Conservation (phyloP, 2,329 filamentous ascomycete species). For the Aotearoamyces nothofagi region DNA sequence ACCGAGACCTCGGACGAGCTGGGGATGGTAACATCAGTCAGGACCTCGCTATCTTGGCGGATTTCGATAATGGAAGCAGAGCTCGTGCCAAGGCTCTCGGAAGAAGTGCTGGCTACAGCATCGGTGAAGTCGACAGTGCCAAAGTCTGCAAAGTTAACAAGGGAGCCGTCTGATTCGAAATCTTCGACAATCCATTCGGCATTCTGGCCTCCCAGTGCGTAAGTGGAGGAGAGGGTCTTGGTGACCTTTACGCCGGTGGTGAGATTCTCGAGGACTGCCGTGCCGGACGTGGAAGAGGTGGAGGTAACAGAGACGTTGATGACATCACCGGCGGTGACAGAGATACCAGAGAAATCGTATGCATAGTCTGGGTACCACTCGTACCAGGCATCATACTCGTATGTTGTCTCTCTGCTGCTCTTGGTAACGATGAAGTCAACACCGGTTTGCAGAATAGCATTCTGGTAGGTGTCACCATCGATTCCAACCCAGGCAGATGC, state of each 20-base stretch:
- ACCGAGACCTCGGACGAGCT: conserved; percentile 7
- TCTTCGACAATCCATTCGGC: conserved; percentile 37
- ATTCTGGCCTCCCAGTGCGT: conserved; percentile 26
- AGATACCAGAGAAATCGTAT: conserved; percentile 30
- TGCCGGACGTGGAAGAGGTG: conserved; percentile 24
- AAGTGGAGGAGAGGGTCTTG: conserved; percentile 21
- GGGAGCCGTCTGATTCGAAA: conserved; percentile 23
- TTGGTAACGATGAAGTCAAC: conserved; percentile 33
- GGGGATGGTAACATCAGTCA: neutral
- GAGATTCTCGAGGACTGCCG: conserved; percentile 28
- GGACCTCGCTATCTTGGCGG: neutral
- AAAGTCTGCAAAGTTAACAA: conserved; percentile 31
- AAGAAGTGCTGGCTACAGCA: conserved; percentile 19
- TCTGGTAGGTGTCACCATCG: conserved; percentile 39
- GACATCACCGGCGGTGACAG: conserved; percentile 26
- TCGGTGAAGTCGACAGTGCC: conserved; percentile 28
- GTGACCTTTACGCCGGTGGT: conserved; percentile 26
- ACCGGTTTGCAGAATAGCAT: conserved; percentile 38
- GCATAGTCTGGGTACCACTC: conserved; percentile 43
- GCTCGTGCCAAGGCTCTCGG: conserved; percentile 14
- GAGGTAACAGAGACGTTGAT: conserved; percentile 24
- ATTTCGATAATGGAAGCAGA: conserved; percentile 23
- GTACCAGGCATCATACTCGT: conserved; percentile 38
- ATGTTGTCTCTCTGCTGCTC: conserved; percentile 11
- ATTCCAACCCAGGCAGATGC: conserved; percentile 42